phyloP scores from a whole-genome alignment of 371 early-diverging fungal genomes.

The Lichtheimia hyalospora region DNA sequence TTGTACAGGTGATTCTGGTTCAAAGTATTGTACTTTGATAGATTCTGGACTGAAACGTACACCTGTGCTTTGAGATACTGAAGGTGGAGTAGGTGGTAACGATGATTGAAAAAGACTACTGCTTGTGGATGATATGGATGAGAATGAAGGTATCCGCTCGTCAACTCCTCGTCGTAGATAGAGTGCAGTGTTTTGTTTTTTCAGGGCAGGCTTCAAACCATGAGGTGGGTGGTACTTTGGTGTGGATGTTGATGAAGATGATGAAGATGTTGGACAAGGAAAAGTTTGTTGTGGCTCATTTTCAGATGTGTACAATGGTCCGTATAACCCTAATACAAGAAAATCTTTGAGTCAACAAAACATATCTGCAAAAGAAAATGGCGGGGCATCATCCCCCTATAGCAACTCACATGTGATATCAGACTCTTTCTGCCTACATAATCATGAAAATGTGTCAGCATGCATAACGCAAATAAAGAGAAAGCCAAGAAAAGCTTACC shows the following conservation, averaged over 20 bases:
- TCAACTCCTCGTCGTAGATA: not conserved
- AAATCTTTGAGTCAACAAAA: too few species aligned
- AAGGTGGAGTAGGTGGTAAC: not conserved
- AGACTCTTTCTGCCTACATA: conserved; percentile 37
- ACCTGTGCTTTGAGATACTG: conserved; percentile 4
- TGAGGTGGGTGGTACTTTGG: not conserved
- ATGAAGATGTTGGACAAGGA: not conserved
- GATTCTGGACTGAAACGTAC: conserved; percentile 26
- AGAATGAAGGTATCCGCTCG: conserved; percentile 1
- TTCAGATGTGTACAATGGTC: conserved; percentile 27
- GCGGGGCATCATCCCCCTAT: not conserved
- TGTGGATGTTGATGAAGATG: conserved; percentile 1
- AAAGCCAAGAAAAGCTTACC: conserved; percentile 20
- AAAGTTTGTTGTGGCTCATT: conserved; percentile 2
- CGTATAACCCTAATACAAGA: conserved; percentile 34
- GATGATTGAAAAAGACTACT: not conserved
- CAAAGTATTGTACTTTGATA: conserved; percentile 15
- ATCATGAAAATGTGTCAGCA: conserved; percentile 5
- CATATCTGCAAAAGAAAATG: too few species aligned
- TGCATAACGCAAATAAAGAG: conserved; percentile 3
- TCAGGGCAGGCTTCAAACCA: conserved; percentile 21
- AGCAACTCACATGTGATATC: conserved; percentile 34
- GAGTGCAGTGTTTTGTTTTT: conserved; percentile 3
- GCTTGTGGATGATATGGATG: conserved; percentile 4
- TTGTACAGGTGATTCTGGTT: conserved; percentile 22